Base-by-base conservation (phyloP, 2,329 filamentous ascomycete species). In the Alternaria solani region DNA sequence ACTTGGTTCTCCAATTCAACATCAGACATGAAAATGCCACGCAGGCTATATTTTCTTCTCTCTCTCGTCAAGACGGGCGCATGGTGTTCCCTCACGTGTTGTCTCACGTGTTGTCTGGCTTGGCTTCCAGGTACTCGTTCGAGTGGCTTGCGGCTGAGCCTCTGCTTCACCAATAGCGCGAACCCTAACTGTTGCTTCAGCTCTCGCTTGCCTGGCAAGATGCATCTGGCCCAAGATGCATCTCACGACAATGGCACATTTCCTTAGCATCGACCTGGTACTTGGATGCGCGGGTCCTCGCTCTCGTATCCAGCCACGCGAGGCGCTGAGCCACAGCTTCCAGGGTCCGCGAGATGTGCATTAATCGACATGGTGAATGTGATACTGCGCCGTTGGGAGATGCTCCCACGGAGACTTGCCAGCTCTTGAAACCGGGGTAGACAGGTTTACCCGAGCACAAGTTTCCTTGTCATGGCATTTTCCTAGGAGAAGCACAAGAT, bases 401-500 rank as follows among this genome's bases (percentile, higher is more conserved):
- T 20, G 6, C 43, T 14, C 23, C 34, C n/a, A 39, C 53, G 43
- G 42, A 55, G 42, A 39, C 42, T 23, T 48, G 7, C 23, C 34
- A 23, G 43, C 43, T 26, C 16, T 23, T 23, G 36, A 38, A 51
- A 46, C 44, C 25, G 18, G 57, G 30, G 57, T 28, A 44, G 32
- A 12, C 23, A 16, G 34, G n/a, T 44, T 23, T 28, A 32, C 25
- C 30, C 25, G 25, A 46, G 25, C 43, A 46, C 23, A 46, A 44
- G 51, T 25, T 42, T 39, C 16, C 30, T 42, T 39, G 25, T 42
- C 26, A 38, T 41, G 34, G 56, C 49, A 54, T 57, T 47, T 26
- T 41, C 39, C 39, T 55, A 49, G 48, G 32, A 47, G 38, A 59
- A 43, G 25, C 59, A 55, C 59, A 55, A 41, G 28, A 44, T 55